phyloP scores from a whole-genome alignment of 129 eudicot species.

The Flaveria linearis region DNA sequence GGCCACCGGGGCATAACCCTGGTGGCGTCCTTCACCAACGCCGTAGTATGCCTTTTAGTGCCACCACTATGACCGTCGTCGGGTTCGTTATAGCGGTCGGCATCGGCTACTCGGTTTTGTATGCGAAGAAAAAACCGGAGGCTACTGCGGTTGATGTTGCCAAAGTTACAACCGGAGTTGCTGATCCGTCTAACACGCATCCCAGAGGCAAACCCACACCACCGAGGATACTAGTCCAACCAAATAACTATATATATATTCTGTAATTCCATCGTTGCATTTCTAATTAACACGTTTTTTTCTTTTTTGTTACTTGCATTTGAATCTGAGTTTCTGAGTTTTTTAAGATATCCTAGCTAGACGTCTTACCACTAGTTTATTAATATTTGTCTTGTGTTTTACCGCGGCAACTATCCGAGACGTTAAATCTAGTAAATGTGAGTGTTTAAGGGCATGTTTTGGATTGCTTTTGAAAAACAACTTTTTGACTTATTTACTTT shows the following conservation, averaged over 20 bases:
- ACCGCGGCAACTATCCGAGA: too few species aligned
- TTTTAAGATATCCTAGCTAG: too few species aligned
- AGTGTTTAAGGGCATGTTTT: too few species aligned
- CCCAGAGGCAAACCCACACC: conserved; percentile 37
- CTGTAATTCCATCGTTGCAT: not conserved
- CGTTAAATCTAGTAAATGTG: too few species aligned
- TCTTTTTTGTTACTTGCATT: not conserved
- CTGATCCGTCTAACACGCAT: conserved; percentile 42
- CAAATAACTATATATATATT: not conserved
- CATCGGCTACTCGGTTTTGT: conserved; percentile 50
- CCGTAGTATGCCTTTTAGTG: conserved; percentile 50
- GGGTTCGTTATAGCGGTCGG: conserved; percentile 47
- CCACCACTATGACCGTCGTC: conserved; percentile 44
- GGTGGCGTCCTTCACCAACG: conserved; percentile 72
- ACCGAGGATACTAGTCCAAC: conserved; percentile 32
- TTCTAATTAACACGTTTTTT: not conserved
- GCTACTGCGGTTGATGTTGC: conserved; percentile 69
- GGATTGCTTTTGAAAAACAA: too few species aligned
- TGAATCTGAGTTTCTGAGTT: too few species aligned
- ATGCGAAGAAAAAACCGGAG: conserved; percentile 58
- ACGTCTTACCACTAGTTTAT: too few species aligned
- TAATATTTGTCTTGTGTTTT: too few species aligned
- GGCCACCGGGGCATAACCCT: conserved; percentile 71
- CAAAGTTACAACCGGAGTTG: conserved; percentile 51
- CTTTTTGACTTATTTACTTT: too few species aligned